Base-by-base conservation (phyloP, 2,329 filamentous ascomycete genomes). In the Exophiala alcalophila region DNA sequence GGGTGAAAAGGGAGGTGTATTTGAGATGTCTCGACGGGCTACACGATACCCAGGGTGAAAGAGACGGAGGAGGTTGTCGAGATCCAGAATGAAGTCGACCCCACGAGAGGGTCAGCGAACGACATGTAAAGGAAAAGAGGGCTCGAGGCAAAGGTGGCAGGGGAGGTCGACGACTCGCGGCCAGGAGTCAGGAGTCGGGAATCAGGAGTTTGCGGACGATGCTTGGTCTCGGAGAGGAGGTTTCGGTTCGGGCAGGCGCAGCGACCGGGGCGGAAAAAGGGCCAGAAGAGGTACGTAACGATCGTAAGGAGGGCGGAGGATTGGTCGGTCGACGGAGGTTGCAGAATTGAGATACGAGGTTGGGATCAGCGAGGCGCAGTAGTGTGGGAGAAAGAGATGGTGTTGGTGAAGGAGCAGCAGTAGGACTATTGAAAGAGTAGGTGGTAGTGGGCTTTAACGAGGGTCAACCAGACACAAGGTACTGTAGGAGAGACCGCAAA, bases 41-140 rank as follows among this genome's bases (percentile, higher is more conserved):
- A 49, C 27, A 40, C 34, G 45, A 30, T 38, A 41, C 45, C 45
- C 47, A 44, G 45, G 37, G 41, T 39, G 41, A 40, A 47, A 34
- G 40, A 34, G 26, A 12, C 20, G 27, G 27, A 45, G 15, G 29
- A 40, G 21, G 10, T 15, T 35, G 35, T 37, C 31, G 9, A 39
- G 34, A 52, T 46, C 49, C 49, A 52, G 49, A 27, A 35, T 52
- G 49, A 42, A 16, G 35, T 31, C 29, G 42, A 49, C 49, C 45
- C 48, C 41, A 34, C 41, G 33, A 45, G 31, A 46, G 37, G 49
- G 31, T 41, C 32, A 41, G 45, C 28, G 27, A 27, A 14, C 39
- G 41, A 49, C 49, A 52, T 52, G 49, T 52, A 52, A 52, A 49
- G 44, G 35, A 24, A 44, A 28, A 33, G 30, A 40, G 35, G 33